Evolutionary conservation across 2,329 filamentous ascomycete species (phyloP), one percentile per base, ranked within the genome.

Genomic region (Cytospora leucostoma): DNA sequence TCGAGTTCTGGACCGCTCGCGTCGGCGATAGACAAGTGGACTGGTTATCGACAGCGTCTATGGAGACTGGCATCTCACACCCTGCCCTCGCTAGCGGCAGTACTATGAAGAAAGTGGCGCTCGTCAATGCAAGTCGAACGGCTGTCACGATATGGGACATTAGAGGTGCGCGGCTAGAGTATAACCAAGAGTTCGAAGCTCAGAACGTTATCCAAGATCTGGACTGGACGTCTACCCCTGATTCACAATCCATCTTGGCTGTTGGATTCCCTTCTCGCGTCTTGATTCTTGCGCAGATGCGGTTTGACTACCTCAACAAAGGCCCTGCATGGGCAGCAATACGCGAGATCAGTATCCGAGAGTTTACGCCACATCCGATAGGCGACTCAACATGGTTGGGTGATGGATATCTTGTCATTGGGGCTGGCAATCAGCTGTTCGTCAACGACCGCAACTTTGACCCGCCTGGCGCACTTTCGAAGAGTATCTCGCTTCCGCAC

Each of bases 241-340:
- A 96, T 73, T 88, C 87, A 56, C 92, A 97, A 71, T 94, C 91
- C 1, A 93, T 97, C 61, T 80, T 97, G 21, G 92, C 93, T 1
- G 91, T 97, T n/a, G 93, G 93, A 0, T 97, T 97, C 71, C 88
- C 89, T n/a, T 91, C 93, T 67, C 87, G 90, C 62, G 89, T 97
- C 6, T 77, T 96, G 35, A 81, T 97, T 2, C 83, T 97, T 33
- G 89, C 90, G 7, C 93, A 97, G 72, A 88, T 96, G 78, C 89
- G 93, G 13, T 97, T 95, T 71, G 92, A 97, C 74, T 97, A 97
- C 72, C 81, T 97, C 19, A 92, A 93, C 70, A 89, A 91, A 65
- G 90, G 90, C 0, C 91, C 92, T n/a, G 92, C 93, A 0, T 97
- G 93, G 93, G 90, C 91, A 1, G 83, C 90, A 32, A 89, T 97